Base-by-base conservation (phyloP, 768 basidiomycete genomes). In the Phlebiopsis gigantea region DNA sequence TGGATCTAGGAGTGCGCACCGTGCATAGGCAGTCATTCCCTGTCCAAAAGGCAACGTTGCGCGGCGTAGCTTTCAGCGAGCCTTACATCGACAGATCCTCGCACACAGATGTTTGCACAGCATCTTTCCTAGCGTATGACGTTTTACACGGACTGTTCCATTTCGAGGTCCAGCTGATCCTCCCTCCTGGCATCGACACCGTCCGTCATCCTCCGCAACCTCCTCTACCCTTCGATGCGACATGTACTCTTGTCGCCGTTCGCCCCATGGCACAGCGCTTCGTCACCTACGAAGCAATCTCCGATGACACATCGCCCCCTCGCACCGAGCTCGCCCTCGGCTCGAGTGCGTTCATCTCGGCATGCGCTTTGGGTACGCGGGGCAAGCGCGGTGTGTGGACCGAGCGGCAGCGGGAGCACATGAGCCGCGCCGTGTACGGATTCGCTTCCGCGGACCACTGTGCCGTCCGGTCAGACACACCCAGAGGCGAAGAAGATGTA, bases 381-480 rank as follows among this genome's bases (percentile, higher is more conserved):
- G 80, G 77, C 0, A 75, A 71, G 50, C 74, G 82, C 2, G 82
- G 79, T 4, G 68, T 82, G 4, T 85, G 83, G 82, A 68, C 83
- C 5, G 80, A 83, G 65, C 73, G 82, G 17, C 71, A 70, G 61
- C 66, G 76, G 28, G 69, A 72, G 14, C 76, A 70, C 49, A 74
- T 74, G 15, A 51, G 66, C n/a, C 63, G 79, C 30, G 73, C 78
- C 41, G 71, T 83, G 1, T 70, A 78, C 29, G 75, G 77, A 1
- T 81, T 80, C 58, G 47, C 58, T 14, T 53, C 65, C 47, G 34
- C 9, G 21, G 54, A 56, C 50, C 53, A 62, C 29, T 43, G 48
- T 12, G 28, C 15, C 28, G 46, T 52, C 48, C 7, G 61, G n/a
- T n/a, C n/a, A 58, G 44, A 28, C 22, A 7, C 34, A 24, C 15